A percentile compares a stretch with the other conserved stretches of the same genome.
phyloP scores from a whole-genome alignment of 2,329 filamentous ascomycete species.

The Coniochaeta sp. region DNA sequence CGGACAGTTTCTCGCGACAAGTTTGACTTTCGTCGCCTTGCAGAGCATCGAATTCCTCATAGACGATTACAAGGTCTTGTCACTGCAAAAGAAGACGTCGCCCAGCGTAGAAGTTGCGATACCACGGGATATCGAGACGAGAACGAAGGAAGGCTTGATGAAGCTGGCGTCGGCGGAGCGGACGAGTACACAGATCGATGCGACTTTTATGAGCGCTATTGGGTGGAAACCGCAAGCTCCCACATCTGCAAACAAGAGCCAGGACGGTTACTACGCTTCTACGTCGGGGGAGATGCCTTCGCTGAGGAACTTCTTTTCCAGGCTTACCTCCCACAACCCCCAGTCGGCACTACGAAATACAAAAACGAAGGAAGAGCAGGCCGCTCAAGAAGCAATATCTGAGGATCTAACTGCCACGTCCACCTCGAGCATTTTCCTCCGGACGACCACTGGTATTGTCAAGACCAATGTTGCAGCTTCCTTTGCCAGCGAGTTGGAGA shows the following conservation, averaged over 20 bases:
- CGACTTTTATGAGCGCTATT: constrained; percentile 78
- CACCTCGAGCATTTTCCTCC: constrained; percentile 77
- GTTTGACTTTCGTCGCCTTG: constrained; percentile 89
- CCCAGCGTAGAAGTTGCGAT: constrained; percentile 66
- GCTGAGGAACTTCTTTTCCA: constrained; percentile 72
- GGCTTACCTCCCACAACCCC: constrained; percentile 53
- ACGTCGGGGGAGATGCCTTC: constrained; percentile 49
- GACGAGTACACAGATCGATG: constrained; percentile 88
- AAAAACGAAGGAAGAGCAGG: constrained; percentile 54
- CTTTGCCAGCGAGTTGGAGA: constrained; percentile 80
- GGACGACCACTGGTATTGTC: constrained; percentile 78
- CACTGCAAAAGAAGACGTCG: constrained; percentile 77
- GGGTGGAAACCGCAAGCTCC: constrained; percentile 65
- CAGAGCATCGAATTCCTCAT: constrained; percentile 84
- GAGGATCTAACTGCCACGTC: constrained; percentile 67
- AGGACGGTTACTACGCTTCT: constrained; percentile 39
- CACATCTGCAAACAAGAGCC: constrained; percentile 29
- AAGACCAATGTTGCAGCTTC: constrained; percentile 65
- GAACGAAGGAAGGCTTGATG: constrained; percentile 84
- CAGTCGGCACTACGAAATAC: constrained; percentile 46
- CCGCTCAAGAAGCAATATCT: constrained; percentile 52
- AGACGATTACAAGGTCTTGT: constrained; percentile 76
- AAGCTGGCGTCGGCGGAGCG: constrained; percentile 72
- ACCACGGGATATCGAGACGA: constrained; percentile 71
- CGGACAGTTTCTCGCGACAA: constrained; percentile 88